Conservation (phyloP, 2,329 filamentous ascomycete genomes). For the Esteya vermicola region DNA sequence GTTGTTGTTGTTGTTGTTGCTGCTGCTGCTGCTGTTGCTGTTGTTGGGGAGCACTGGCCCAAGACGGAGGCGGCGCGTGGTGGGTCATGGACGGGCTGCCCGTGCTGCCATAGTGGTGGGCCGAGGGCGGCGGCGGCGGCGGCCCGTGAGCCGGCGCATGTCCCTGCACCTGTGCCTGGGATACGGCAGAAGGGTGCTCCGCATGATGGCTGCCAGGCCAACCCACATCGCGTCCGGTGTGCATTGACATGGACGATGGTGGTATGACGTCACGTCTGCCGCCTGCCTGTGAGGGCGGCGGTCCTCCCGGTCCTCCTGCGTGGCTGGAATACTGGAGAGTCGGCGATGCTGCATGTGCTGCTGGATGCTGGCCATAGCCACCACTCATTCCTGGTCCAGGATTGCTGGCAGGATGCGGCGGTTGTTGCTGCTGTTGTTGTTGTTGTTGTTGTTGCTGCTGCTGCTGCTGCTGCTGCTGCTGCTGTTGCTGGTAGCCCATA, state of each 20-base stretch:
- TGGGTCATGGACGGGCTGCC: too few species aligned
- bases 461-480: conserved; percentile 11
- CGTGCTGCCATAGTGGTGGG: not conserved
- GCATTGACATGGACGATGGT: too few species aligned
- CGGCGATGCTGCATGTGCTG: conserved; percentile 5
- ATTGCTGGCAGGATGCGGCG: not conserved
- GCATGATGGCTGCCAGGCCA: too few species aligned
- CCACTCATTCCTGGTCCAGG: not conserved
- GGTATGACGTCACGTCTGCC: too few species aligned
- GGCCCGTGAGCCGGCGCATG: too few species aligned
- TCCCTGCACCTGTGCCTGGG: too few species aligned
- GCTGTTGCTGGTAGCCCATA: conserved; percentile 14
- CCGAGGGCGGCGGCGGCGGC: not conserved
- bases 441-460: conserved; percentile 21
- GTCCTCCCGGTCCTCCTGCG: not conserved
- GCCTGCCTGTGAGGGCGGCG: too few species aligned
- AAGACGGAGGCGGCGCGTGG: too few species aligned
- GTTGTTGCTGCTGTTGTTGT: conserved; percentile 17
- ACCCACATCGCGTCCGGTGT: too few species aligned
- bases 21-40: conserved; percentile 8
- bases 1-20: too few species aligned
- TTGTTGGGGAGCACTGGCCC: too few species aligned
- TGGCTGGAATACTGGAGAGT: conserved; percentile 21
- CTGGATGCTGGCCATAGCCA: conserved; percentile 3
- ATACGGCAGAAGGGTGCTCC: too few species aligned